Base-by-base conservation (phyloP, 495 filamentous ascomycete genomes). In the Penicillium cinerascens region DNA sequence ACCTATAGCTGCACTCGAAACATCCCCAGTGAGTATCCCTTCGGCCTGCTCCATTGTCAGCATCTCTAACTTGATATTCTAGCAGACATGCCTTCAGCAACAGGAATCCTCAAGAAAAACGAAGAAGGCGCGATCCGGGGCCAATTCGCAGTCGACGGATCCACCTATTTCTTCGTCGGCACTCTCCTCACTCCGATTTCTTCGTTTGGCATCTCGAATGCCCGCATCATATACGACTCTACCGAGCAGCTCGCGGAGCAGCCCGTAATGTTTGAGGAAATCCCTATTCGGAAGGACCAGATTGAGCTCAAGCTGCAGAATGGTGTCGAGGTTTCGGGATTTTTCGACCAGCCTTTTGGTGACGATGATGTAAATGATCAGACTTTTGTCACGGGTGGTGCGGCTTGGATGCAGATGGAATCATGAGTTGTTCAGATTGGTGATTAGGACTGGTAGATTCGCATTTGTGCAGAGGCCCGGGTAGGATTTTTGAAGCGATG, bases 101-200 rank as follows among this genome's bases (percentile, higher is more conserved):
- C 43, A 18, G 51, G 51, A 16, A 53, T 37, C 17, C 26, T 53
- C 26, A 47, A 37, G 29, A 33, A 33, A 13, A 47, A 44, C n/a
- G 51, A 53, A 18, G 47, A 53, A 42, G 51, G 51, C 17, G 43
- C 37, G 13, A 36, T 53, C 44, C 43, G 46, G 20, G 51, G 51
- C 20, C 51, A 53, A 47, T 53, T 53, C 18, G 51, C 46, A 42
- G 44, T 53, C 38, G 51, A 53, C 13, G 51, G 51, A 35, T 25
- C 44, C n/a, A 43, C 46, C 18, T 53, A 53, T 10, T 47, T 47
- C 6, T 47, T 53, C 37, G 51, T 47, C 23, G 51, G 51, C 20
- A 53, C 39, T 8, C 15, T 53, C 17, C 33, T 27, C 25, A 29
- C 42, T 27, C 47, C 47, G 1, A 37, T 26, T 6, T 44, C 46